These are phyloP conservation scores for Passalora sequoiae DNA, from an alignment of 2,329 filamentous ascomycete species.

Conservation along the genomic window DNA sequence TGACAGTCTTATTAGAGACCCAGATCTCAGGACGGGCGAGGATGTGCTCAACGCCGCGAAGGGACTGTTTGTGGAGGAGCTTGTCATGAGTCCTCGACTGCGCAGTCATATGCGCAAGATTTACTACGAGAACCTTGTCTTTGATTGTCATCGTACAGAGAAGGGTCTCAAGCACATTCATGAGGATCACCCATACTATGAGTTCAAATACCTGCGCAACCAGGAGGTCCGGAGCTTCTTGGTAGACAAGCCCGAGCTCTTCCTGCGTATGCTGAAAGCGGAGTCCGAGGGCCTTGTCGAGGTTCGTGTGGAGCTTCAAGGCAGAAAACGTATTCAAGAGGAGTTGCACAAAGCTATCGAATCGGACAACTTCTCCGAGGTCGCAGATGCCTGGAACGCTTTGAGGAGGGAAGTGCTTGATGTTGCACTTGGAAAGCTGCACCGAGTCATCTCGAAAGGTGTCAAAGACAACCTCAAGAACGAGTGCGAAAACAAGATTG, in stretches of 20 bases:
- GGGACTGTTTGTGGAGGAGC: conserved; percentile 83
- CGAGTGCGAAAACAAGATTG: conserved; percentile 87
- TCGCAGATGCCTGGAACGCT: conserved; percentile 91
- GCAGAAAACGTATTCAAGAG: conserved; percentile 68
- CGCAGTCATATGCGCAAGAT: conserved; percentile 77
- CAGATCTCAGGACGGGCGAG: conserved; percentile 69
- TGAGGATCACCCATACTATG: conserved; percentile 92
- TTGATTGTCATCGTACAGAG: conserved; percentile 86
- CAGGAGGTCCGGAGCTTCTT: conserved; percentile 67
- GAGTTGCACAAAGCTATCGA: conserved; percentile 78
- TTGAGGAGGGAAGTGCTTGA: conserved; percentile 82
- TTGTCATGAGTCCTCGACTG: conserved; percentile 82
- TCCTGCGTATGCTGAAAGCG: conserved; percentile 94
- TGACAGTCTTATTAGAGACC: conserved; percentile 65
- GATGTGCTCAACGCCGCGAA: conserved; percentile 75
- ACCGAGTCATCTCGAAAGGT: conserved; percentile 78
- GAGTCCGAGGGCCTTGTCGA: conserved; percentile 91
- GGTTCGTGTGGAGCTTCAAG: conserved; percentile 72
- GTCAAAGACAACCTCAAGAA: conserved; percentile 93
- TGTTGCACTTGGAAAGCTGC: conserved; percentile 71
- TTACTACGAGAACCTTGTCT: conserved; percentile 76
- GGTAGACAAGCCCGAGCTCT: conserved; percentile 78
- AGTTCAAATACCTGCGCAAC: conserved; percentile 92
- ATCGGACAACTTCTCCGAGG: conserved; percentile 91
- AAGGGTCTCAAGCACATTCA: conserved; percentile 92